Evolutionary conservation across 2,329 filamentous ascomycete species (phyloP).

Genomic region (Trichophyton equinum): DNA sequence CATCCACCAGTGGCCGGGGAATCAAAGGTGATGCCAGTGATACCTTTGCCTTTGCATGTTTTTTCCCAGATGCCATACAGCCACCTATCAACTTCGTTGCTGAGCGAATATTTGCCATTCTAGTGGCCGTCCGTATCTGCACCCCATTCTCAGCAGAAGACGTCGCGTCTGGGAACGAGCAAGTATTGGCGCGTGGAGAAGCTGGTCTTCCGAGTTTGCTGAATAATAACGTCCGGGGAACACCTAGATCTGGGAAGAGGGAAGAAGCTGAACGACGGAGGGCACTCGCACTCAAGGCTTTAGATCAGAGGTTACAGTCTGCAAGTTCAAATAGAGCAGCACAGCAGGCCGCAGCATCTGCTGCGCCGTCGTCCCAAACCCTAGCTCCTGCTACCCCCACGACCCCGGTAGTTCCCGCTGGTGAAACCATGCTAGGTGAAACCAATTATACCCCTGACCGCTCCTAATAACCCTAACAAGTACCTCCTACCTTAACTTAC

Average conservation of each 20-base stretch:
- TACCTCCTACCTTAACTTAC: neutral
- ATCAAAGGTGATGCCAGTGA: slow-evolving; percentile 88
- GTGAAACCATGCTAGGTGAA: slow-evolving; percentile 51
- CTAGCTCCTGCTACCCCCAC: slow-evolving; percentile 36
- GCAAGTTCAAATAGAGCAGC: slow-evolving; percentile 48
- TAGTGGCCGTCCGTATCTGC: slow-evolving; percentile 67
- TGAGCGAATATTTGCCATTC: slow-evolving; percentile 58
- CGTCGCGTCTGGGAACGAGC: slow-evolving; percentile 58
- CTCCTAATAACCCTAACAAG: slow-evolving; percentile 15
- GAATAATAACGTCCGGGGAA: slow-evolving; percentile 36
- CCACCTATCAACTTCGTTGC: slow-evolving; percentile 62
- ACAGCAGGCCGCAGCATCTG: slow-evolving; percentile 25
- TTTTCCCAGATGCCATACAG: slow-evolving; percentile 79
- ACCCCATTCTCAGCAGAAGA: slow-evolving; percentile 75
- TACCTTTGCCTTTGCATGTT: slow-evolving; percentile 89
- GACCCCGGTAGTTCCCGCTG: slow-evolving; percentile 44
- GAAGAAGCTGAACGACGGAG: slow-evolving; percentile 86
- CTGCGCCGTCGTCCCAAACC: slow-evolving; percentile 40
- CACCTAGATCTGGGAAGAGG: slow-evolving; percentile 49
- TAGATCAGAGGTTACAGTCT: slow-evolving; percentile 86
- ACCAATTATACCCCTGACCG: slow-evolving; percentile 58
- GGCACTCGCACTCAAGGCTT: slow-evolving; percentile 74
- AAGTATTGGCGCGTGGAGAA: slow-evolving; percentile 53
- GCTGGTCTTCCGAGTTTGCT: slow-evolving; percentile 49
- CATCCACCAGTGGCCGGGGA: slow-evolving; percentile 40